Evolutionary conservation across 441 rosid genomes (phyloP).

Genomic region (Erodium moschatum): DNA sequence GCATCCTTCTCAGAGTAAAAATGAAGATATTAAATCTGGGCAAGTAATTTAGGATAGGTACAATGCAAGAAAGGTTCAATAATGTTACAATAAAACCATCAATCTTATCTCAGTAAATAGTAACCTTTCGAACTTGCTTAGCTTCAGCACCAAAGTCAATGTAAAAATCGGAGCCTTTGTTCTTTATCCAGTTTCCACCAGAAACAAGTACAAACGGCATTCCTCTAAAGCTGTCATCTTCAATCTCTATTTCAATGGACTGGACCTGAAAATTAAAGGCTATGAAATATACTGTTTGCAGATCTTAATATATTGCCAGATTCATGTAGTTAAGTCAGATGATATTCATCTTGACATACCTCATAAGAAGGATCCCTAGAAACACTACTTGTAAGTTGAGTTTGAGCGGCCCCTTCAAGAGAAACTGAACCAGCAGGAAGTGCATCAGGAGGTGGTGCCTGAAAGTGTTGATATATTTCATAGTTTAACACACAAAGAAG

Average conservation of each 20-base stretch:
- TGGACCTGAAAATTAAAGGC: slow-evolving; percentile 50
- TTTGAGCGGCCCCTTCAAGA: slow-evolving; percentile 49
- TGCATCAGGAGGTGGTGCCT: slow-evolving; percentile 63
- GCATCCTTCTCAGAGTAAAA: slow-evolving; percentile 40
- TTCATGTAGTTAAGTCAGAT: slow-evolving; percentile 13
- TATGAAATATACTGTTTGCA: slow-evolving; percentile 16
- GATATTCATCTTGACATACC: slow-evolving; percentile 33
- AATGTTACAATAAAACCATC: neutral
- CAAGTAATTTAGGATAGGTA: slow-evolving; percentile 12
- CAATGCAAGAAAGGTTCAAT: neutral
- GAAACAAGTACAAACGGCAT: slow-evolving; percentile 80
- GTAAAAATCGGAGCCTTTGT: slow-evolving; percentile 69
- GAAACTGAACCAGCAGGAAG: slow-evolving; percentile 70
- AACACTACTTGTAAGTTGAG: slow-evolving; percentile 39
- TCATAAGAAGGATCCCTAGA: slow-evolving; percentile 45
- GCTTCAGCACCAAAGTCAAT: slow-evolving; percentile 43
- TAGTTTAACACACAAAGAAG: slow-evolving; percentile 19
- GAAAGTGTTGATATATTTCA: slow-evolving; percentile 32
- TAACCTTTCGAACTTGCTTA: slow-evolving; percentile 63
- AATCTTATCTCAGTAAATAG: neutral
- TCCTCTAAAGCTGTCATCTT: slow-evolving; percentile 58
- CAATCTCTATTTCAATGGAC: slow-evolving; percentile 59
- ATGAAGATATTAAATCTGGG: slow-evolving; percentile 13
- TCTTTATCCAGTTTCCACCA: slow-evolving; percentile 75
- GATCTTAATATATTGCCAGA: slow-evolving; percentile 11